A percentile compares a stretch with the other conserved stretches of the same genome.
Conservation (phyloP, 2,329 filamentous ascomycete genomes). For the Hypoxylon sp. region DNA sequence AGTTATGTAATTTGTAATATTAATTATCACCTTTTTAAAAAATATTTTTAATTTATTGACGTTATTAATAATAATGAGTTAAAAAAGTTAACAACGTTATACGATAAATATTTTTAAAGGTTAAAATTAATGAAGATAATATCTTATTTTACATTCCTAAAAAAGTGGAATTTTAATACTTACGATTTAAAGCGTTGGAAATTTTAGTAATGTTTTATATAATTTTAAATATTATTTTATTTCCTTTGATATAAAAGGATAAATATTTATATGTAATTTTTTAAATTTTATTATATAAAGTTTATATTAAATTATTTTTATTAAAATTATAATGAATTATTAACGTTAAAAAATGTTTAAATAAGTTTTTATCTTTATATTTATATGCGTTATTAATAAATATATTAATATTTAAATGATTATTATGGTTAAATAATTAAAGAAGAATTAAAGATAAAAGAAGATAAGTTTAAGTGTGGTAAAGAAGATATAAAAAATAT, state of each 20-base stretch:
- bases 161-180: neutral
- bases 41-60: neutral
- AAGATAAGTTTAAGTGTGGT: neutral
- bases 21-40: neutral
- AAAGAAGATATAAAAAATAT: neutral
- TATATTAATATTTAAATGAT: neutral
- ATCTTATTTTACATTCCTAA: neutral
- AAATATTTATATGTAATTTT: neutral
- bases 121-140: neutral
- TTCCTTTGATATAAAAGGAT: neutral
- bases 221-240: neutral
- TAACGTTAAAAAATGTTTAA: neutral
- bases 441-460: neutral
- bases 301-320: slow-evolving; percentile 1
- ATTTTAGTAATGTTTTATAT: neutral
- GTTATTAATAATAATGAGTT: neutral
- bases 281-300: neutral
- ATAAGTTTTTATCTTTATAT: too few relatives aligned
- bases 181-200: neutral
- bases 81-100: neutral
- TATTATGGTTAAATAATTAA: neutral
- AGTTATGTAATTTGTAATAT: neutral
- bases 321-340: neutral
- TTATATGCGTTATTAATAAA: too few relatives aligned
- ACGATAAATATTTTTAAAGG: neutral